Conservation (phyloP, 345 rosid species). For the Cardamine resedifolia region DNA sequence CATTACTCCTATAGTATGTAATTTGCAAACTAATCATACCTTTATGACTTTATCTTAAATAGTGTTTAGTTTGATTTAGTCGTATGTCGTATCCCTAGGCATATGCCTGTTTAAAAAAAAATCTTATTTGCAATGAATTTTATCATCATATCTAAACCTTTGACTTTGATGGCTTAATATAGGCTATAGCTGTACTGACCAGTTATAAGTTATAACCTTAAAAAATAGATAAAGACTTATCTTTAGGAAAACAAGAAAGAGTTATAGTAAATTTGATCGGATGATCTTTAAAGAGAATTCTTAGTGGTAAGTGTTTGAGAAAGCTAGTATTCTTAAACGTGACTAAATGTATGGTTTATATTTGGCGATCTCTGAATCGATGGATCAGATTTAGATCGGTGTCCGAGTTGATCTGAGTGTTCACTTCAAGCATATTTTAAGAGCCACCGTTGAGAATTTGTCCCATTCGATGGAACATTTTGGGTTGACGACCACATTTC, state of each 20-base stretch:
- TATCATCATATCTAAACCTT: not conserved
- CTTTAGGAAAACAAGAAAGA: not conserved
- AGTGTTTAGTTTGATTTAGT: not conserved
- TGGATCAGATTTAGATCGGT: too few relatives aligned
- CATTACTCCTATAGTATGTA: not conserved
- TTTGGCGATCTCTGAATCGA: not conserved
- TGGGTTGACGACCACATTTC: not conserved
- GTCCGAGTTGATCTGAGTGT: not conserved
- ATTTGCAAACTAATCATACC: not conserved
- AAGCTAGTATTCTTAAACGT: not conserved
- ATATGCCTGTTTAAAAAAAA: not conserved
- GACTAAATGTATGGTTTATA: not conserved
- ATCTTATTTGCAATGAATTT: not conserved
- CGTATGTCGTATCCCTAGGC: conserved; percentile 13
- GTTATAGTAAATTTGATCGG: not conserved
- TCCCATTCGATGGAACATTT: not conserved
- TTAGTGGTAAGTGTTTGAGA: not conserved
- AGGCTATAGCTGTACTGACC: not conserved
- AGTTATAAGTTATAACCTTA: not conserved
- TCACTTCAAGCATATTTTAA: not conserved
- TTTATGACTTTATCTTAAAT: not conserved
- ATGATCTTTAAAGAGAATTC: not conserved
- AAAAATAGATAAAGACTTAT: too few relatives aligned
- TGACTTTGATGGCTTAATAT: not conserved
- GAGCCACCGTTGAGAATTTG: not conserved